A percentile compares a stretch with the other conserved stretches of the same genome.
Evolutionary conservation across 2,329 filamentous ascomycete genomes (phyloP).

Genomic region (Aurifilum marmelostoma): DNA sequence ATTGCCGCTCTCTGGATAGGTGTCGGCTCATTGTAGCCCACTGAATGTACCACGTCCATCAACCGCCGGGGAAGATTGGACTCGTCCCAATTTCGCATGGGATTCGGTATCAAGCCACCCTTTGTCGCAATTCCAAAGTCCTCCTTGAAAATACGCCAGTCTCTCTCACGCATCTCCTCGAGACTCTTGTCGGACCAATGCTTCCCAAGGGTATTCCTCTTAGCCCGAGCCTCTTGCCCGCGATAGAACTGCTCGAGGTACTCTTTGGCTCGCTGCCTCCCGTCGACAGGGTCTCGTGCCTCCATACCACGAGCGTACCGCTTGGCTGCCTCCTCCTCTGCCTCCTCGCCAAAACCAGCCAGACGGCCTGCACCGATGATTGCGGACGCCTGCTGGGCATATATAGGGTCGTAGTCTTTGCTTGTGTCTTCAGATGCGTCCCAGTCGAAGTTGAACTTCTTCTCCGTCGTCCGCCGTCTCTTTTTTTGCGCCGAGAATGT

Average conservation of each 20-base stretch:
- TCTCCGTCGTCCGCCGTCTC: slow-evolving; percentile 85
- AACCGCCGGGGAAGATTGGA: slow-evolving; percentile 77
- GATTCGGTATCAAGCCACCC: slow-evolving; percentile 88
- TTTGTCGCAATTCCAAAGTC: slow-evolving; percentile 97
- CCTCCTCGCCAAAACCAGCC: slow-evolving; percentile 56
- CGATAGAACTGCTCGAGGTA: slow-evolving; percentile 84
- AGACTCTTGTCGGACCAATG: slow-evolving; percentile 96
- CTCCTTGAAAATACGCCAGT: slow-evolving; percentile 99
- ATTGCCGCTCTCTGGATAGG: slow-evolving; percentile 94
- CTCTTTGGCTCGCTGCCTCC: slow-evolving; percentile 73
- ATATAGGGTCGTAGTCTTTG: slow-evolving; percentile 78
- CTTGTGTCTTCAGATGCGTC: slow-evolving; percentile 93
- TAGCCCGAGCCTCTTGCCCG: slow-evolving; percentile 68
- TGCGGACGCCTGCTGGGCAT: slow-evolving; percentile 68
- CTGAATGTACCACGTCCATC: slow-evolving; percentile 78
- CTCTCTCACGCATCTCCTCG: slow-evolving; percentile 92
- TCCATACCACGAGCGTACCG: slow-evolving; percentile 71
- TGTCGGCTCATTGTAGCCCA: slow-evolving; percentile 90
- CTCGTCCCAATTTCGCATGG: slow-evolving; percentile 93
- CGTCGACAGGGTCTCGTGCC: slow-evolving; percentile 75
- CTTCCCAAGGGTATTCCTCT: slow-evolving; percentile 78
- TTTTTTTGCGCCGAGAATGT: slow-evolving; percentile 97
- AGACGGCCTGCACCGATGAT: slow-evolving; percentile 54
- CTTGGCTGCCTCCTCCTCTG: slow-evolving; percentile 56
- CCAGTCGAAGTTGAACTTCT: slow-evolving; percentile 99